Conservation (phyloP, 345 rosid genomes). For the Lumnitzera littorea region DNA sequence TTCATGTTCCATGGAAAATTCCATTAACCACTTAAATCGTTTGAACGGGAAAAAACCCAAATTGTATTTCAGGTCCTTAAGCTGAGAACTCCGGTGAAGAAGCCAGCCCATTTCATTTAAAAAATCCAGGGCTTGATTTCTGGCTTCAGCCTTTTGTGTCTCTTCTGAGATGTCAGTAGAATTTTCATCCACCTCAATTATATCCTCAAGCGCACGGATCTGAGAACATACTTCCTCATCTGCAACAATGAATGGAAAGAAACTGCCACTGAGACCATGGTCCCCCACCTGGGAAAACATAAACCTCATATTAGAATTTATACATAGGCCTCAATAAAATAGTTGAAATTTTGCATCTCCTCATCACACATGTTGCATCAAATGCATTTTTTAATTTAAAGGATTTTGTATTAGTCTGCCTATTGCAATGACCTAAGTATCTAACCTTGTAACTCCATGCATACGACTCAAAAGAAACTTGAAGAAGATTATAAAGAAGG, state of each 20-base stretch:
- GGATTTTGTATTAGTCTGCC: too few relatives aligned
- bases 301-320: constrained; percentile 4
- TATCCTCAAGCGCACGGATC: constrained; percentile 52
- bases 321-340: too few relatives aligned
- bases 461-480: not conserved
- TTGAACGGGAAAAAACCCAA: constrained; percentile 32
- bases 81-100: constrained; percentile 47
- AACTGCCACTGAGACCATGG: constrained; percentile 45
- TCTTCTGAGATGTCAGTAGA: constrained; percentile 11
- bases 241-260: constrained; percentile 67
- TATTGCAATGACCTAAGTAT: too few relatives aligned
- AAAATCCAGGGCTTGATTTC: constrained; percentile 50
- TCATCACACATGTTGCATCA: too few relatives aligned
- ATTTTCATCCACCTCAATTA: constrained; percentile 28
- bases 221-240: constrained; percentile 71
- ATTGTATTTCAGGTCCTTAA: constrained; percentile 29
- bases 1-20: constrained; percentile 58
- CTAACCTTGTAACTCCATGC: not conserved
- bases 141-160: constrained; percentile 29
- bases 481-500: not conserved
- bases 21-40: constrained; percentile 55
- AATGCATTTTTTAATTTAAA: too few relatives aligned
- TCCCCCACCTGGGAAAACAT: constrained; percentile 47
- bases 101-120: constrained; percentile 77
- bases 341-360: too few relatives aligned